These are phyloP conservation scores for Neurospora sublineolata DNA, from an alignment of 495 filamentous ascomycete genomes.

Conservation along the genomic window DNA sequence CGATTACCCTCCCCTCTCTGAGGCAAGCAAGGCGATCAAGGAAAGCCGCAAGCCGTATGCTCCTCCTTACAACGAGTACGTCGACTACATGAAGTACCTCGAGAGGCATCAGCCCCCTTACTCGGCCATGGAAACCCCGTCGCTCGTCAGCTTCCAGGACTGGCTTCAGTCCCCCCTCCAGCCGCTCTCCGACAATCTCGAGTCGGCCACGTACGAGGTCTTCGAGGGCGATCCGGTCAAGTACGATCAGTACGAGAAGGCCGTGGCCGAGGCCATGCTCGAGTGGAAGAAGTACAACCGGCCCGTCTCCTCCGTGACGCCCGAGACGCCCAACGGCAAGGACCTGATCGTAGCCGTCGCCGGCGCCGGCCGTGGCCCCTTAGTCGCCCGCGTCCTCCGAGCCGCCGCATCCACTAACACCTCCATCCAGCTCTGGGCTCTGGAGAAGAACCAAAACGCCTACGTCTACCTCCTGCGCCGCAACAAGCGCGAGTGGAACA, in stretches of 20 bases:
- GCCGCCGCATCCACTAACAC: constrained; percentile 69
- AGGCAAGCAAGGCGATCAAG: constrained; percentile 37
- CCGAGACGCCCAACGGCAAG: constrained; percentile 30
- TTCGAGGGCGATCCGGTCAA: constrained; percentile 98
- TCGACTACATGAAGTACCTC: constrained; percentile 72
- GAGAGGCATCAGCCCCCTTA: constrained; percentile 67
- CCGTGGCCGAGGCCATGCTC: constrained; percentile 67
- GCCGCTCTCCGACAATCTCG: constrained; percentile 88
- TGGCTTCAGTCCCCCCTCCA: constrained; percentile 91
- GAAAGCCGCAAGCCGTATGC: constrained; percentile 18
- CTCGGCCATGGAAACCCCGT: constrained; percentile 33
- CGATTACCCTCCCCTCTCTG: constrained; percentile 56
- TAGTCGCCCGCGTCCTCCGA: constrained; percentile 73
- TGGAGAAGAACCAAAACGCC: constrained; percentile 98
- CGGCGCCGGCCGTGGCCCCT: constrained; percentile 80
- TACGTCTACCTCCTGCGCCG: constrained; percentile 82
- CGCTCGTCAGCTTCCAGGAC: constrained; percentile 55
- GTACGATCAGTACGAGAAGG: constrained; percentile 87
- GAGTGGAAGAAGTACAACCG: constrained; percentile 66
- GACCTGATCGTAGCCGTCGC: constrained; percentile 83
- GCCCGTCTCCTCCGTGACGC: constrained; percentile 46
- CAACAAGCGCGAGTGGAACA: constrained; percentile 66
- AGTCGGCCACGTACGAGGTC: constrained; percentile 95
- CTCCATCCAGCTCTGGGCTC: constrained; percentile 71
- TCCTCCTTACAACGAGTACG: constrained; percentile 39